A percentile compares a stretch with the other conserved stretches of the same genome.
phyloP scores from a whole-genome alignment of 352 stramenopile species.

The Globisporangium mamillatum region DNA sequence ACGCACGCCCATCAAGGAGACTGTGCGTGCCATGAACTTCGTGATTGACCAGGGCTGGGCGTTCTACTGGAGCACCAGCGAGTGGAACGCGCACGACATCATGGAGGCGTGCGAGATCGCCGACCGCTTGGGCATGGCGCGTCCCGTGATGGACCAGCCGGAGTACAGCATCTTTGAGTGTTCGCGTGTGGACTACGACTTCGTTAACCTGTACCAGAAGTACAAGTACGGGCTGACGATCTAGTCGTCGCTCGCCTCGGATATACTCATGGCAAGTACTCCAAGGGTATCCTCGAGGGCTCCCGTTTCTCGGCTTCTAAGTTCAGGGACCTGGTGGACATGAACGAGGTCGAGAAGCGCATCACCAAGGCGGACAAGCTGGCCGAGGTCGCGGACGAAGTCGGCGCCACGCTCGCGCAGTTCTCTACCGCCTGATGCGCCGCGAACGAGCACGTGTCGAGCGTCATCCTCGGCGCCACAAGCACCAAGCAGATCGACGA shows the following conservation, averaged over 20 bases:
- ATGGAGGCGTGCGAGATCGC: constrained; percentile 47
- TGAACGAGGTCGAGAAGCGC: constrained; percentile 46
- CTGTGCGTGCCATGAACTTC: constrained; percentile 45
- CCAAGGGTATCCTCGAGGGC: constrained; percentile 63
- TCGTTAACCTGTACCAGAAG: constrained; percentile 39
- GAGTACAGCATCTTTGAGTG: constrained; percentile 63
- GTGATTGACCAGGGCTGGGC: constrained; percentile 34
- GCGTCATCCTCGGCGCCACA: constrained; percentile 49
- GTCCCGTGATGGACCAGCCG: constrained; percentile 42
- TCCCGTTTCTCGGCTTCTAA: constrained; percentile 49
- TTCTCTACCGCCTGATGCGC: constrained; percentile 50
- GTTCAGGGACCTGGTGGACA: constrained; percentile 23
- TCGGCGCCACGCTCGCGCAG: constrained; percentile 60
- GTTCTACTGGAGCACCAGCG: constrained; percentile 45
- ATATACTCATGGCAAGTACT: constrained; percentile 81
- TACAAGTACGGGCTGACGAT: constrained; percentile 66
- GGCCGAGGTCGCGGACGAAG: constrained; percentile 47
- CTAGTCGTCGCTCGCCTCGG: constrained; percentile 66
- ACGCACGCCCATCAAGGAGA: constrained; percentile 32
- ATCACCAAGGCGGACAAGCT: constrained; percentile 43
- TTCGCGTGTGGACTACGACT: constrained; percentile 50
- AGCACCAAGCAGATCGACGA: constrained; percentile 55
- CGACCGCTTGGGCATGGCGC: constrained; percentile 29
- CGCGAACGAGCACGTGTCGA: constrained; percentile 51
- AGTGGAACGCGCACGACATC: constrained; percentile 50